Conservation (phyloP, 2,329 filamentous ascomycete genomes). For the Purpureocillium takamizusanense region DNA sequence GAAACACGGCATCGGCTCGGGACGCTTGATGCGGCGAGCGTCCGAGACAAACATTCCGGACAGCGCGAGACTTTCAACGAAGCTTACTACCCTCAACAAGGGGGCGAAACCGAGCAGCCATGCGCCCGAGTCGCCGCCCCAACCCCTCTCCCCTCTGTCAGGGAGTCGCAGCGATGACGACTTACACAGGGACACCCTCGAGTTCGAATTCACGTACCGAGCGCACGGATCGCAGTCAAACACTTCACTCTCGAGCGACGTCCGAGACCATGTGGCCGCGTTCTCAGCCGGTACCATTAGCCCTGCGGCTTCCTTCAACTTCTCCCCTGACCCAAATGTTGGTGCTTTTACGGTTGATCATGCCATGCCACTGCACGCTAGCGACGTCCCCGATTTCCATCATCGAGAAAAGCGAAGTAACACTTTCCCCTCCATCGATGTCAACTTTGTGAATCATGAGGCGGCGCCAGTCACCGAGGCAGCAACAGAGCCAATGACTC, state of each 20-base stretch:
- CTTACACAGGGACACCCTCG: conserved; percentile 37
- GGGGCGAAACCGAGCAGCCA: conserved; percentile 43
- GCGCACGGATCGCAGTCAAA: conserved; percentile 24
- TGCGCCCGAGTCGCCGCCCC: conserved; percentile 65
- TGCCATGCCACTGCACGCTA: conserved; percentile 21
- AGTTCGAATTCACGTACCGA: conserved; percentile 23
- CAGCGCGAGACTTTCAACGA: conserved; percentile 46
- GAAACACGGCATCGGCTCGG: conserved; percentile 57
- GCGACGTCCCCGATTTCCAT: conserved; percentile 45
- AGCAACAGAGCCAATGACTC: conserved; percentile 35
- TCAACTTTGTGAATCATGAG: conserved; percentile 44
- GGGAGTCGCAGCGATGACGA: conserved; percentile 63
- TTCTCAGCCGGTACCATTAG: conserved; percentile 66
- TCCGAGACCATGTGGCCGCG: conserved; percentile 30
- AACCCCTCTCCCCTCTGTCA: conserved; percentile 59
- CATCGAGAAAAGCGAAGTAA: conserved; percentile 67
- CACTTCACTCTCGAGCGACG: conserved; percentile 21
- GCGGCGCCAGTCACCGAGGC: conserved; percentile 1
- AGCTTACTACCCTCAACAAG: conserved; percentile 19
- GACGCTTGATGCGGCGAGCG: conserved; percentile 43
- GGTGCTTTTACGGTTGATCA: conserved; percentile 50
- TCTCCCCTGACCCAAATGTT: conserved; percentile 64
- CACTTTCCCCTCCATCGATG: conserved; percentile 68
- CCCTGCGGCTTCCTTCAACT: conserved; percentile 64
- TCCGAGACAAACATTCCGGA: conserved; percentile 66